A percentile compares a stretch with the other conserved stretches of the same genome.
Conservation (phyloP, 2,329 filamentous ascomycete species). For the Sclerotinia spermophila region DNA sequence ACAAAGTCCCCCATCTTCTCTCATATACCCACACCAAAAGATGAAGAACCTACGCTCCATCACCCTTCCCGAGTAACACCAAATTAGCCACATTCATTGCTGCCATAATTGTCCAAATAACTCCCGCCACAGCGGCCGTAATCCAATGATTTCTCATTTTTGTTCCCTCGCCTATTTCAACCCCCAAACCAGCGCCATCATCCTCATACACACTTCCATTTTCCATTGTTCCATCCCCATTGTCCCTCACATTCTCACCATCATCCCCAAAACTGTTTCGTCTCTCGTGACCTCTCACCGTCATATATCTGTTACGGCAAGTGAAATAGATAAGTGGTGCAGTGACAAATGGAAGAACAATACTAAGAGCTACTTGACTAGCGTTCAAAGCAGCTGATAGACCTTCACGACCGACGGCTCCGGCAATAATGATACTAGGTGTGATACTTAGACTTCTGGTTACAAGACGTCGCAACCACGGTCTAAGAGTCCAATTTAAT, state of each 20-base stretch:
- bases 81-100: constrained; percentile 75
- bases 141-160: constrained; percentile 71
- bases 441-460: constrained; percentile 78
- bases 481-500: constrained; percentile 67
- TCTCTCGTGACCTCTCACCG: constrained; percentile 32
- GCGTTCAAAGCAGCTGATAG: constrained; percentile 70
- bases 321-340: constrained; percentile 85
- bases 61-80: constrained; percentile 55
- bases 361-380: constrained; percentile 72
- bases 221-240: constrained; percentile 6
- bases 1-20: neutral
- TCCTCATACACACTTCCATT: neutral
- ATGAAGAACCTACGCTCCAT: neutral
- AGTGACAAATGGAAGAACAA: constrained; percentile 77
- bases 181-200: constrained; percentile 20
- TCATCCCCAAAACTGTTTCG: neutral
- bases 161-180: constrained; percentile 26
- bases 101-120: constrained; percentile 70
- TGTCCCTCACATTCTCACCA: constrained; percentile 2
- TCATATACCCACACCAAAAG: neutral
- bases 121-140: constrained; percentile 55
- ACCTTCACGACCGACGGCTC: constrained; percentile 67
- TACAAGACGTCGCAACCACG: constrained; percentile 74
- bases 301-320: constrained; percentile 76
- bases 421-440: constrained; percentile 79